These are phyloP conservation scores for Triadica sebifera DNA, from an alignment of 345 rosid genomes.

Conservation along the genomic window DNA sequence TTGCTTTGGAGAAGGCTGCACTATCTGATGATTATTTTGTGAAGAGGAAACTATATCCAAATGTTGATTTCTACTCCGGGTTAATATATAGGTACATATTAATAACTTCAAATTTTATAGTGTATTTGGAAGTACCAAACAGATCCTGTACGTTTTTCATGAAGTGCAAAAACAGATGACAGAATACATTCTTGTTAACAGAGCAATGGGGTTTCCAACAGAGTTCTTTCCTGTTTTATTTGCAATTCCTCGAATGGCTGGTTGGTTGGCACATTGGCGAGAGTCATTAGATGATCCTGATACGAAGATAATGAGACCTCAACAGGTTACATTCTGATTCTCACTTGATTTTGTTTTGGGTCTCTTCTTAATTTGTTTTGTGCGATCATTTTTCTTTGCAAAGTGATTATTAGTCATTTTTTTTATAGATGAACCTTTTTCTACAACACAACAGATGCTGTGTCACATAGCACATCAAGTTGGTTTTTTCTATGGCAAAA, in stretches of 20 bases:
- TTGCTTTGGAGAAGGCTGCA: constrained; percentile 96
- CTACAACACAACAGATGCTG: background rate
- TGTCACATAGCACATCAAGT: background rate
- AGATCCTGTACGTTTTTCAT: background rate
- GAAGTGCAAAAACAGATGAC: constrained; percentile 8
- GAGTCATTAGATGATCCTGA: constrained; percentile 98
- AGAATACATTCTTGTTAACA: constrained; percentile 20
- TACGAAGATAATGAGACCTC: constrained; percentile 98
- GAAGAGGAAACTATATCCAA: constrained; percentile 90
- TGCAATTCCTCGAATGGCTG: constrained; percentile 98
- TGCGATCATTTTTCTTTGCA: background rate
- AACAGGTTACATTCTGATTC: constrained; percentile 53
- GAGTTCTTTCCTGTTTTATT: constrained; percentile 93
- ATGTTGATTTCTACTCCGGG: constrained; percentile 98
- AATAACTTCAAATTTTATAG: background rate
- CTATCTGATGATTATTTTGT: constrained; percentile 87
- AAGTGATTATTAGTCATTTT: background rate
- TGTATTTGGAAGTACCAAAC: background rate
- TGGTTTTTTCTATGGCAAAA: background rate
- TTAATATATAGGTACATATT: constrained; percentile 68
- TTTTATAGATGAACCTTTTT: background rate
- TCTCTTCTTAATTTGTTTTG: background rate
- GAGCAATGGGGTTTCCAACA: constrained; percentile 98
- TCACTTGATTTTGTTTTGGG: background rate
- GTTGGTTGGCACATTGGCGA: constrained; percentile 88